Conservation (phyloP, 2,329 filamentous ascomycete species). For the Cryphonectria japonica region DNA sequence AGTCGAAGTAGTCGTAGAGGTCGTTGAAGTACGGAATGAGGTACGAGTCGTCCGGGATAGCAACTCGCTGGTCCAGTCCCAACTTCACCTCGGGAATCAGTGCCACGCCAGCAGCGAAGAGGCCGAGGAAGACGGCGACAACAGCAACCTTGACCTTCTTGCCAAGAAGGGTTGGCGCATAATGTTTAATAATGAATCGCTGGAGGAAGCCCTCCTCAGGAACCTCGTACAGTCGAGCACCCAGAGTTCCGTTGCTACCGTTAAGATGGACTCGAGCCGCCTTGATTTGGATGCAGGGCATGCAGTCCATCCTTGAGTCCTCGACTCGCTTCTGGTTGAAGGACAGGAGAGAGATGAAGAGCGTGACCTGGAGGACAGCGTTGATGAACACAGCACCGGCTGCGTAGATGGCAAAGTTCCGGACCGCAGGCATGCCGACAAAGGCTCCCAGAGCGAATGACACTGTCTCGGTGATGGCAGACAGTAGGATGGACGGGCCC, state of each 20-base stretch:
- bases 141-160: conserved; percentile 79
- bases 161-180: conserved; percentile 80
- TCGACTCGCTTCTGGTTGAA: conserved; percentile 92
- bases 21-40: conserved; percentile 97
- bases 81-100: conserved; percentile 83
- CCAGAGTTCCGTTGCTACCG: conserved; percentile 60
- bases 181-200: conserved; percentile 85
- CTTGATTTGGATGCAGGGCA: conserved; percentile 84
- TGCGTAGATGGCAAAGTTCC: conserved; percentile 96
- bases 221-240: conserved; percentile 69
- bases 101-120: conserved; percentile 84
- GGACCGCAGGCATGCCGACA: conserved; percentile 96
- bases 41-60: conserved; percentile 91
- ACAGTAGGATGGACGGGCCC: conserved; percentile 94
- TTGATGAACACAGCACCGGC: conserved; percentile 97
- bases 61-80: conserved; percentile 91
- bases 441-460: conserved; percentile 92
- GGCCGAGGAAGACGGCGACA: conserved; percentile 79
- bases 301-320: conserved; percentile 84
- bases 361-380: conserved; percentile 92
- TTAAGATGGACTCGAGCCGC: conserved; percentile 70
- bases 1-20: conserved; percentile 87
- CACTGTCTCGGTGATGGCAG: conserved; percentile 90
- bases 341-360: conserved; percentile 91
- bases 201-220: conserved; percentile 85